phyloP scores from a whole-genome alignment of 352 stramenopile species.

The Globisporangium carolinianum region DNA sequence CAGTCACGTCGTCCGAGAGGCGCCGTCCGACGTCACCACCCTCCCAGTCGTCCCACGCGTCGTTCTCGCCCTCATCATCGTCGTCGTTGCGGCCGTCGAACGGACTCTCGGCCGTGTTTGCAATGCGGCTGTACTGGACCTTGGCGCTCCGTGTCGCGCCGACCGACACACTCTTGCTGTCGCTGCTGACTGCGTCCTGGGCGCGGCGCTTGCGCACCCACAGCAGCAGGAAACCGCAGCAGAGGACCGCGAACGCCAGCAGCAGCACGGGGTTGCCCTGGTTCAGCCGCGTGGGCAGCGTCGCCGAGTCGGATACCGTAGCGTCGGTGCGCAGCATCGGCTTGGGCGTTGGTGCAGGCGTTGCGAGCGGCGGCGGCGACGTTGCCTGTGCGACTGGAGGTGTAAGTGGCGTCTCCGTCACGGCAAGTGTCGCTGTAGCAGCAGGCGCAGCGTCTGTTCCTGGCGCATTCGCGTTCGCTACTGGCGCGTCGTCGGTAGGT shows the following conservation, averaged over 20 bases:
- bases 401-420: neutral
- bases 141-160: constrained; percentile 13
- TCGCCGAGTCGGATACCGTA: constrained; percentile 15
- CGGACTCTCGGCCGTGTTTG: constrained; percentile 38
- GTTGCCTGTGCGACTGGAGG: neutral
- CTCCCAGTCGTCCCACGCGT: constrained; percentile 75
- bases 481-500: neutral
- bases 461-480: neutral
- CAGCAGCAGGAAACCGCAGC: constrained; percentile 47
- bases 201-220: constrained; percentile 44
- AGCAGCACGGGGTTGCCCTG: constrained; percentile 44
- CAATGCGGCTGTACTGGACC: constrained; percentile 63
- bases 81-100: constrained; percentile 43
- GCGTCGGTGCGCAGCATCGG: constrained; percentile 26
- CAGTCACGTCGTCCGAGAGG: constrained; percentile 5
- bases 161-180: constrained; percentile 7
- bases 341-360: constrained; percentile 14
- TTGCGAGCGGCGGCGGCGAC: neutral
- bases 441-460: neutral
- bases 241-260: constrained; percentile 31
- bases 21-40: constrained; percentile 17
- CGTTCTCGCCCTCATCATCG: constrained; percentile 33
- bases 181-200: constrained; percentile 2
- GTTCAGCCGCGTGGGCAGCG: constrained; percentile 18
- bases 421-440: neutral